These are phyloP conservation scores for Metarhizium rileyi DNA, from an alignment of 2,329 filamentous ascomycete species.

Conservation along the genomic window DNA sequence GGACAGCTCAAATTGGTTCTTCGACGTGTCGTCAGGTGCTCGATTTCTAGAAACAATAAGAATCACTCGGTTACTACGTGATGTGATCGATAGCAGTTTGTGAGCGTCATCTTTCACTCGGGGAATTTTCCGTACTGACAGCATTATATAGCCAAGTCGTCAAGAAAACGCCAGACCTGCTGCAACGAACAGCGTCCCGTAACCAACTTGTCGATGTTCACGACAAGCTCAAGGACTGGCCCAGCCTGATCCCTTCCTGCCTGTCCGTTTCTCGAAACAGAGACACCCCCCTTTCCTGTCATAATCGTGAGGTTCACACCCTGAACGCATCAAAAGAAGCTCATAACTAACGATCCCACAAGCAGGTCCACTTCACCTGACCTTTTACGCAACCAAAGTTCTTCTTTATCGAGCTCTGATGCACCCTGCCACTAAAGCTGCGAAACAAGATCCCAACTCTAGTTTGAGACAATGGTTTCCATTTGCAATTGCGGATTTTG, in stretches of 20 bases:
- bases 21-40: conserved; percentile 25
- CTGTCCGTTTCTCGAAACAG: conserved; percentile 15
- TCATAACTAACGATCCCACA: neutral
- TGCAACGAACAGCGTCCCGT: conserved; percentile 11
- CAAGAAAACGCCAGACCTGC: conserved; percentile 7
- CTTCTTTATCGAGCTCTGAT: conserved; percentile 34
- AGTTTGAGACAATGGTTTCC: conserved; percentile 26
- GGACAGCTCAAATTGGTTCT: conserved; percentile 20
- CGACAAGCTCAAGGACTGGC: conserved; percentile 25
- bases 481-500: conserved; percentile 25
- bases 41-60: conserved; percentile 27
- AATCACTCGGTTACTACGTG: conserved; percentile 21
- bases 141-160: conserved; percentile 16
- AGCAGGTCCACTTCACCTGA: conserved; percentile 30
- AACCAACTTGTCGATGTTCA: conserved; percentile 17
- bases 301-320: conserved; percentile 15
- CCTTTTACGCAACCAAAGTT: conserved; percentile 31
- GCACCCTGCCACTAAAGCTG: conserved; percentile 32
- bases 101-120: conserved; percentile 11
- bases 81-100: conserved; percentile 25
- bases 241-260: conserved; percentile 25
- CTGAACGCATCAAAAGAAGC: neutral
- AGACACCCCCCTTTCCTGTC: conserved; percentile 7
- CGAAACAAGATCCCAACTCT: conserved; percentile 26
- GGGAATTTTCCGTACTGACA: conserved; percentile 1